These are phyloP conservation scores for Paecilomyces fulvus DNA, from an alignment of 2,329 filamentous ascomycete species.

Conservation along the genomic window DNA sequence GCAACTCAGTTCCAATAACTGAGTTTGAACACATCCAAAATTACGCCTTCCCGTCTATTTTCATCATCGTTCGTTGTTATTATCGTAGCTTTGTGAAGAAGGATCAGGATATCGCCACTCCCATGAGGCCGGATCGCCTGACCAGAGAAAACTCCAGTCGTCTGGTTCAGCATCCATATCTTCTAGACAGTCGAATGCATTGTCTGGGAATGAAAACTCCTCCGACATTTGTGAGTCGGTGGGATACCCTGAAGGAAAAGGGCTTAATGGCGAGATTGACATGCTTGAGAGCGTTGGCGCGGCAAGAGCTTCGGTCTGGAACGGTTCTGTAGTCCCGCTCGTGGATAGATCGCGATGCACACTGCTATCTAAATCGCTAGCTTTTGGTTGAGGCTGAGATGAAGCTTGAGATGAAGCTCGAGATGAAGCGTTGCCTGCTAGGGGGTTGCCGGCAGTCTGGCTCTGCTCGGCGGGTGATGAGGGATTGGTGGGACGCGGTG, in stretches of 20 bases:
- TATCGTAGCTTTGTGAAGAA: neutral
- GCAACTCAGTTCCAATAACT: neutral
- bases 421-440: neutral
- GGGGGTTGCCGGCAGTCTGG: neutral
- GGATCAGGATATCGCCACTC: neutral
- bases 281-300: neutral
- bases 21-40: neutral
- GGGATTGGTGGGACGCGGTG: neutral
- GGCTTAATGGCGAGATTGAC: neutral
- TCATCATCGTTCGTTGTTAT: neutral
- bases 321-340: neutral
- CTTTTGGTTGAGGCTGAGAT: neutral
- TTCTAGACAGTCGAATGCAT: neutral
- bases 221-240: neutral
- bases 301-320: neutral
- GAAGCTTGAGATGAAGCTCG: neutral
- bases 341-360: neutral
- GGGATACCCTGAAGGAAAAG: neutral
- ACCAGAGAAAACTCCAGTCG: neutral
- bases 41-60: neutral
- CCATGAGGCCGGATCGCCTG: neutral
- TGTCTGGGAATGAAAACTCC: neutral
- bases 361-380: neutral
- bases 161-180: neutral
- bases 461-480: neutral